These are phyloP conservation scores for Pseudocercospora eumusae DNA, from an alignment of 2,329 filamentous ascomycete genomes.

Conservation along the genomic window DNA sequence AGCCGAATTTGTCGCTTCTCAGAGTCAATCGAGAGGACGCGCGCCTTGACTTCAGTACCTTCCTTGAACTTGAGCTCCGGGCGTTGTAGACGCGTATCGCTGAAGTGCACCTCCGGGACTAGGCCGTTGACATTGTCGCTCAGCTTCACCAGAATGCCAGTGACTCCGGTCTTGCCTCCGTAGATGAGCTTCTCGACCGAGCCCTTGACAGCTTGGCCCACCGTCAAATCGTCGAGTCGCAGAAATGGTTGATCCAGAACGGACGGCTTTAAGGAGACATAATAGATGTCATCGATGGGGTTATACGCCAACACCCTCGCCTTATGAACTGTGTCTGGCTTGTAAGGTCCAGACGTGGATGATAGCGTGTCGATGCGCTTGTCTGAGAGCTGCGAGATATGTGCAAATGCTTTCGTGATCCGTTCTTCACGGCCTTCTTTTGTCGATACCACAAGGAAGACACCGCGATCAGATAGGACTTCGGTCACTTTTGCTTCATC, in stretches of 20 bases:
- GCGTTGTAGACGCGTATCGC: constrained; percentile 83
- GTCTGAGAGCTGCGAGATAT: constrained; percentile 90
- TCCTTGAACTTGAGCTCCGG: constrained; percentile 96
- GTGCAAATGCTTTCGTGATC: constrained; percentile 67
- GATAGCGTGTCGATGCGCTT: constrained; percentile 83
- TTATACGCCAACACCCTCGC: constrained; percentile 86
- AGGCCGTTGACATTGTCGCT: constrained; percentile 87
- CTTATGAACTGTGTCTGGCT: constrained; percentile 74
- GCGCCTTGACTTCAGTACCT: constrained; percentile 78
- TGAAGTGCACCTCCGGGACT: constrained; percentile 82
- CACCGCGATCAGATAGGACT: constrained; percentile 76
- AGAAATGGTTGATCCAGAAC: constrained; percentile 86
- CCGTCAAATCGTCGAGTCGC: constrained; percentile 82
- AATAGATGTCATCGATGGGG: constrained; percentile 78
- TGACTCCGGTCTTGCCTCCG: constrained; percentile 73
- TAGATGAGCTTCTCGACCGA: constrained; percentile 82
- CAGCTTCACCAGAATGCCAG: constrained; percentile 78
- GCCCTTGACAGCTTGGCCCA: constrained; percentile 79
- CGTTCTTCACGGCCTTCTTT: constrained; percentile 17
- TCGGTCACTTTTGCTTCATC: constrained; percentile 76
- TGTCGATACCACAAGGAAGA: constrained; percentile 73
- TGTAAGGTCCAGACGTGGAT: constrained; percentile 73
- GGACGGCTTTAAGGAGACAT: constrained; percentile 79
- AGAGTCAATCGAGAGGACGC: constrained; percentile 78
- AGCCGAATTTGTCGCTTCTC: constrained; percentile 77